Conservation (phyloP, 2,329 filamentous ascomycete species). For the Monosporascus sp. region DNA sequence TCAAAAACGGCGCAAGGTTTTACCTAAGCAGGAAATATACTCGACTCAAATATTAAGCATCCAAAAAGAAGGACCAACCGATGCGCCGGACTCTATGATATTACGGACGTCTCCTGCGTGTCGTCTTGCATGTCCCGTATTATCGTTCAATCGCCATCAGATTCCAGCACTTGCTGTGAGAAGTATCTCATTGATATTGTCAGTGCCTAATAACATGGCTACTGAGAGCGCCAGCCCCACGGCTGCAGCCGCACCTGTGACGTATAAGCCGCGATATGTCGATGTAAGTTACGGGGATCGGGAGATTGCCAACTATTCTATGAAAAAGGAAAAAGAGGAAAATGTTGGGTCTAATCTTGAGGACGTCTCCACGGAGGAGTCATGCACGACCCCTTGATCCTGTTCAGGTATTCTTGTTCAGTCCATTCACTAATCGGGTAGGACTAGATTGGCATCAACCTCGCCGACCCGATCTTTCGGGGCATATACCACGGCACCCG, state of each 20-base stretch:
- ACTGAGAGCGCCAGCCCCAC: constrained; percentile 13
- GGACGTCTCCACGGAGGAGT: too few species aligned
- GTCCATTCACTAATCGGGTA: constrained; percentile 7
- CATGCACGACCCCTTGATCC: too few species aligned
- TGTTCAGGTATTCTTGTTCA: neutral
- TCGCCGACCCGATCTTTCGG: constrained; percentile 85
- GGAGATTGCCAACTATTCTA: too few species aligned
- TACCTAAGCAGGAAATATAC: too few species aligned
- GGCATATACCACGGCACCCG: constrained; percentile 79
- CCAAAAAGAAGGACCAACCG: neutral
- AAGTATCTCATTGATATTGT: neutral
- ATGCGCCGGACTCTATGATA: neutral
- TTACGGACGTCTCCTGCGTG: neutral
- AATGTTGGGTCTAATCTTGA: too few species aligned
- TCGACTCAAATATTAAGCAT: neutral
- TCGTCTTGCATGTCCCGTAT: too few species aligned
- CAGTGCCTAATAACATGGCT: constrained; percentile 20
- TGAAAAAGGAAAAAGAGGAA: too few species aligned
- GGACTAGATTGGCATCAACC: constrained; percentile 80
- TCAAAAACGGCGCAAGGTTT: too few species aligned
- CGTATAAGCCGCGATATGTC: constrained; percentile 51
- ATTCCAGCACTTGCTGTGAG: neutral
- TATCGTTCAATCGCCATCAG: too few species aligned
- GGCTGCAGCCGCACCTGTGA: constrained; percentile 8
- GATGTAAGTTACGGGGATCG: constrained; percentile 45